Base-by-base conservation (phyloP, 306 rosid genomes). In the Lithocarpus polystachyus region DNA sequence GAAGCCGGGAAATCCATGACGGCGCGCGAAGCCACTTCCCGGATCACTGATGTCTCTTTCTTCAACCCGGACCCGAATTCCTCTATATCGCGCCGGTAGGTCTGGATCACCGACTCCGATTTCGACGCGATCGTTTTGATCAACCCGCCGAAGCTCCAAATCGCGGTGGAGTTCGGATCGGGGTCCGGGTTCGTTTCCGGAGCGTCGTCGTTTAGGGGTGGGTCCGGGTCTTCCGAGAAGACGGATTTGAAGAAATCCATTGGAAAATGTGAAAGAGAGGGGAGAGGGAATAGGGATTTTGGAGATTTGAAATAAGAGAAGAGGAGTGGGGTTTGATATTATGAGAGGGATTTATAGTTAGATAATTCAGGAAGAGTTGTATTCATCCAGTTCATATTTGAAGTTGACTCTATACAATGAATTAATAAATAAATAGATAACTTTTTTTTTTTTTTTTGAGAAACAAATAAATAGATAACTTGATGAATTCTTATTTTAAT, bases 11-110 rank as follows among this genome's bases (percentile, higher is more conserved):
- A 87, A 74, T 85, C 94, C 84, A 71, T 82, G 74, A 95, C 98
- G 74, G 98, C 99, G 80, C 98, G 98, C 11, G 99, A 95, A 15
- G 99, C 96, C 22, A 85, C 97, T 72, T 89, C 92, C 9, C 97
- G 96, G 73, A 95, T 95, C 64, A 91, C 87, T 29, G 91, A 77
- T 53, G 99, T 90, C 78, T 95, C 99, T 64, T 60, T 86, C 86
- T 73, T 89, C 48, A 95, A 60, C 6, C 86, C 98, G 23, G 96
- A 93, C 15, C 98, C 82, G 80, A 95, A 89, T 29, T 95, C 99
- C 82, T 93, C 87, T 23, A 95, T 85, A 81, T 95, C 99, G 74
- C 87, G 93, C 13, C 97, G 89, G 83, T 94, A 94, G 81, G 20
- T 88, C 5, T 82, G 90, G 81, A 94, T 81, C 5, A 86, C 92